These are phyloP conservation scores for Albugo laibachii DNA, from an alignment of 352 stramenopile species.

Conservation along the genomic window DNA sequence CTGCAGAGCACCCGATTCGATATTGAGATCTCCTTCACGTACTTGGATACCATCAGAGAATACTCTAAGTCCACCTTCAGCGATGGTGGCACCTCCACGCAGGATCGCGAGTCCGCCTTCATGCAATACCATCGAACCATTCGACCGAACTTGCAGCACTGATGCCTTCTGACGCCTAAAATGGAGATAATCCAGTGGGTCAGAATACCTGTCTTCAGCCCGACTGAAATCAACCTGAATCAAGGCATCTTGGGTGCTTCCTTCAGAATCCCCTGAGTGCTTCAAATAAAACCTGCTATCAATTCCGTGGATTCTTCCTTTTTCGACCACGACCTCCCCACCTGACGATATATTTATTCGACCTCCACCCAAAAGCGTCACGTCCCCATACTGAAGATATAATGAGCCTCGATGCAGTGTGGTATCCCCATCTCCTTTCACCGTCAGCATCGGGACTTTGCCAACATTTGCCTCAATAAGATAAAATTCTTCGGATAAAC, in stretches of 20 bases:
- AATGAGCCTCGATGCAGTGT: conserved; percentile 24
- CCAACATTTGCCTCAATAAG: conserved; percentile 38
- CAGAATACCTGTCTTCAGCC: conserved; percentile 1
- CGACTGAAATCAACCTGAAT: conserved; percentile 16
- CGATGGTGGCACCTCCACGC: conserved; percentile 28
- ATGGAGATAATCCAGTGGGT: conserved; percentile 24
- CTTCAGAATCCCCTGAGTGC: conserved; percentile 13
- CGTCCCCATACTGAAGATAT: conserved; percentile 14
- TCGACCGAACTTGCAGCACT: conserved; percentile 27
- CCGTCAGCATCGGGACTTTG: conserved; percentile 26
- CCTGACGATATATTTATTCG: conserved; percentile 17
- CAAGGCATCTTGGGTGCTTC: conserved; percentile 6
- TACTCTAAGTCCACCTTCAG: conserved; percentile 33
- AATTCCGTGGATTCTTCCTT: conserved; percentile 18
- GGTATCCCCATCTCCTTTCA: conserved; percentile 29
- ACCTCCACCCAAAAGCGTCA: conserved; percentile 4
- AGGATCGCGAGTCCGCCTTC: conserved; percentile 35
- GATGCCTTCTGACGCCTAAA: conserved; percentile 15
- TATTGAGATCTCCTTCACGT: conserved; percentile 15
- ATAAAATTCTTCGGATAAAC: conserved; percentile 32
- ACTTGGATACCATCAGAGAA: conserved; percentile 32
- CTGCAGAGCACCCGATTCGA: conserved; percentile 21
- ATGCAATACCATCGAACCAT: conserved; percentile 31
- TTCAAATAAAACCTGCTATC: conserved; percentile 14
- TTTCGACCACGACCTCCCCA: conserved; percentile 20